Conservation (phyloP, 2,329 filamentous ascomycete species). For the Bisporella sp. region DNA sequence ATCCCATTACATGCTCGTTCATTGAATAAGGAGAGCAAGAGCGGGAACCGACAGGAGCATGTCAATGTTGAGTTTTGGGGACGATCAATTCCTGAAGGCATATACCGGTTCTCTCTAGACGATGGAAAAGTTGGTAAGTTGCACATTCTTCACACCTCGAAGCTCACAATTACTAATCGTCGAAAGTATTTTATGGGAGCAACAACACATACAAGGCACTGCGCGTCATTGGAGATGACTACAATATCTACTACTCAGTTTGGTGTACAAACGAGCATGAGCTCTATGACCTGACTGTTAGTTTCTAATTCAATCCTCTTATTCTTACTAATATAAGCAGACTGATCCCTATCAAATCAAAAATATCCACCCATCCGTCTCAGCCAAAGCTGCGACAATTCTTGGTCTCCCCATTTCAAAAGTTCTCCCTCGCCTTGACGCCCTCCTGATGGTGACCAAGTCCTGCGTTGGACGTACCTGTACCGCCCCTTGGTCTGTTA, state of each 20-base stretch:
- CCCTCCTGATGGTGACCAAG: conserved; percentile 53
- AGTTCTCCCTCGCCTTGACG: conserved; percentile 45
- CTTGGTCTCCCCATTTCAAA: conserved; percentile 30
- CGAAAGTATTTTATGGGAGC: conserved; percentile 13
- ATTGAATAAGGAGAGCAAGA: conserved; percentile 8
- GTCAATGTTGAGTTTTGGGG: conserved; percentile 43
- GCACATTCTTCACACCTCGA: neutral
- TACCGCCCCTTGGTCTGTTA: conserved; percentile 46
- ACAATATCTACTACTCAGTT: conserved; percentile 58
- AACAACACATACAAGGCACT: conserved; percentile 46
- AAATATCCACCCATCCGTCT: conserved; percentile 32
- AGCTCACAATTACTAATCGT: neutral
- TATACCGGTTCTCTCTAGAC: conserved; percentile 17
- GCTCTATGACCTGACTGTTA: conserved; percentile 53
- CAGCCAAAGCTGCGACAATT: conserved; percentile 14
- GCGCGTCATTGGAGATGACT: conserved; percentile 37
- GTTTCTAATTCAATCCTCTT: conserved; percentile 8
- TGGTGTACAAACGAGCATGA: conserved; percentile 65
- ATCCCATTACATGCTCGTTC: conserved; percentile 30
- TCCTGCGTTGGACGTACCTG: conserved; percentile 49
- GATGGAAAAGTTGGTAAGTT: conserved; percentile 18
- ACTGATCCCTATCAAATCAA: conserved; percentile 44
- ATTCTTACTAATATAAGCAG: conserved; percentile 22
- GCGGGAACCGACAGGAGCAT: conserved; percentile 33
- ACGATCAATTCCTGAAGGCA: conserved; percentile 20